A percentile compares a stretch with the other conserved stretches of the same genome.
phyloP scores from a whole-genome alignment of 202 grass and related monocot genomes.

The Setaria italica region DNA sequence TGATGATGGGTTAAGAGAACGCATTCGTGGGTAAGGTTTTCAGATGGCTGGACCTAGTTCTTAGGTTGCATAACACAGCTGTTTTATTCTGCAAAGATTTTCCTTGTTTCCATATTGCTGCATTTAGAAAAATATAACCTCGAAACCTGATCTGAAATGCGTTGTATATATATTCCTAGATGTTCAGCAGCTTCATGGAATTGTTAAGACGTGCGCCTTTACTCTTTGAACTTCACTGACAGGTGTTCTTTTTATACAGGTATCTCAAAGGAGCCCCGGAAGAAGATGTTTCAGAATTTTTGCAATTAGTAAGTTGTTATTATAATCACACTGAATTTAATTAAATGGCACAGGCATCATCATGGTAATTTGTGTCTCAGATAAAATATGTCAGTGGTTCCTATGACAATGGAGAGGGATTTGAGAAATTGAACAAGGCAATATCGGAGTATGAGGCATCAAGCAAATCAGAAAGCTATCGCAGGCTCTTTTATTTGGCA shows the following conservation, averaged over 20 bases:
- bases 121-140: slow-evolving; percentile 26
- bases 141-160: slow-evolving; percentile 28
- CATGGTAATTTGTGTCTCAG: slow-evolving; percentile 58
- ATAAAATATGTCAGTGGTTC: slow-evolving; percentile 99
- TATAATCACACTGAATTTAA: slow-evolving; percentile 34
- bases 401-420: slow-evolving; percentile 86
- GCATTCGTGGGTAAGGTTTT: slow-evolving; percentile 78
- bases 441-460: slow-evolving; percentile 78
- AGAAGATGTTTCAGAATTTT: slow-evolving; percentile 77
- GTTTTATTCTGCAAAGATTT: neutral
- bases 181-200: neutral
- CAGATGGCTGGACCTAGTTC: slow-evolving; percentile 26
- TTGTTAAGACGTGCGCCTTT: slow-evolving; percentile 2
- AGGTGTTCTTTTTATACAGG: slow-evolving; percentile 51
- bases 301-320: slow-evolving; percentile 72
- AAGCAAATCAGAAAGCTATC: slow-evolving; percentile 74
- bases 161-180: slow-evolving; percentile 21
- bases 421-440: slow-evolving; percentile 80
- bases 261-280: slow-evolving; percentile 78
- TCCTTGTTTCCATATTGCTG: slow-evolving; percentile 11
- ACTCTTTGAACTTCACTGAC: slow-evolving; percentile 8
- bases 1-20: slow-evolving; percentile 85
- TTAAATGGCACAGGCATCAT: slow-evolving; percentile 20
- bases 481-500: slow-evolving; percentile 98
- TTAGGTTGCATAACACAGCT: slow-evolving; percentile 16